Conservation (phyloP, 2,329 filamentous ascomycete species). For the Microsporum ferrugineum region DNA sequence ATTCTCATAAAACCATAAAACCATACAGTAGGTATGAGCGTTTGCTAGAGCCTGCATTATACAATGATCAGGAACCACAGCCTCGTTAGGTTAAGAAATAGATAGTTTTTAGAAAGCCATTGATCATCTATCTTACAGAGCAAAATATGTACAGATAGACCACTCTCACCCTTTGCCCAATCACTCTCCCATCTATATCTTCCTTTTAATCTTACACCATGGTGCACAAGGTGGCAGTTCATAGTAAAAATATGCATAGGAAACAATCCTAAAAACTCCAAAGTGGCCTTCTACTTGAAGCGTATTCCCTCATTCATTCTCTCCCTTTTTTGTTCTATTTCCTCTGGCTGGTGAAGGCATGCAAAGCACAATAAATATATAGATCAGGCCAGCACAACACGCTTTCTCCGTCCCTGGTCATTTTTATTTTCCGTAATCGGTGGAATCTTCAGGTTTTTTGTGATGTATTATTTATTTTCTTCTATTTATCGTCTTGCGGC, state of each 20-base stretch:
- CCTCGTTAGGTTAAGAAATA: neutral
- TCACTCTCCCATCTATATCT: neutral
- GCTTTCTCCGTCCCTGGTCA: neutral
- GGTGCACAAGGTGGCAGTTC: neutral
- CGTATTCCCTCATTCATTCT: neutral
- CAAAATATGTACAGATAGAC: conserved; percentile 1
- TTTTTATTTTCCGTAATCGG: neutral
- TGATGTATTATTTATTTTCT: conserved; percentile 52
- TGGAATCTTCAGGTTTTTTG: neutral
- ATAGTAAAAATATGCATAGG: neutral
- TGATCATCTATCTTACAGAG: conserved; percentile 3
- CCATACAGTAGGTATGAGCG: neutral
- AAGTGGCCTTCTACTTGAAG: neutral
- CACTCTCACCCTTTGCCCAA: neutral
- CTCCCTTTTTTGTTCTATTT: neutral
- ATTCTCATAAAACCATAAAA: too few relatives aligned
- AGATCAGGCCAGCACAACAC: neutral
- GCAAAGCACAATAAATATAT: neutral
- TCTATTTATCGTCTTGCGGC: conserved; percentile 76
- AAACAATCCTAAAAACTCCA: neutral
- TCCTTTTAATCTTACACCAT: neutral
- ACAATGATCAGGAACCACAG: too few relatives aligned
- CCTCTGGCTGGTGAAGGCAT: neutral
- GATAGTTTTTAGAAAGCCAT: neutral
- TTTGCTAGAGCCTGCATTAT: neutral